phyloP scores from a whole-genome alignment of 2,329 filamentous ascomycete genomes.

The Fusarium musae region DNA sequence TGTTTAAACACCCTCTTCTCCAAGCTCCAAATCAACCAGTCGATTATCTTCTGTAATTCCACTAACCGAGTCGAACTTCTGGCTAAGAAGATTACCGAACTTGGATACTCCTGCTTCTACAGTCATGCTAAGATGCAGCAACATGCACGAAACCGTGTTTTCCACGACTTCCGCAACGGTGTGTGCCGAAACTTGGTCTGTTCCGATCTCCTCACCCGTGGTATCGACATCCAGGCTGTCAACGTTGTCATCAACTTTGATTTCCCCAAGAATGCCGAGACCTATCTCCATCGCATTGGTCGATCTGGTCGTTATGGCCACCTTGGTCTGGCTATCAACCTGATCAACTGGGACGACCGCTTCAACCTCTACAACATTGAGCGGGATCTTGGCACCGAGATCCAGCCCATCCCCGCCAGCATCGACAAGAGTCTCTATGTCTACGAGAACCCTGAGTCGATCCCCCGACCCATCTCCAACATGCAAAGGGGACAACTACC shows the following conservation, averaged over 20 bases:
- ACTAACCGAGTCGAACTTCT: slow-evolving; percentile 97
- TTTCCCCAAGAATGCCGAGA: slow-evolving; percentile 99
- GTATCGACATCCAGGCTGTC: slow-evolving; percentile 99
- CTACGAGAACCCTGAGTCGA: slow-evolving; percentile 94
- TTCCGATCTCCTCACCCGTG: slow-evolving; percentile 95
- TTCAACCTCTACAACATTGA: slow-evolving; percentile 99
- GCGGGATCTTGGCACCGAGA: slow-evolving; percentile 95
- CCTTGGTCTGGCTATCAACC: slow-evolving; percentile 95
- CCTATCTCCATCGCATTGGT: slow-evolving; percentile 97
- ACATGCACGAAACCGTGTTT: slow-evolving; percentile 95
- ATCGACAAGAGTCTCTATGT: slow-evolving; percentile 99
- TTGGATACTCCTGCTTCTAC: slow-evolving; percentile 99
- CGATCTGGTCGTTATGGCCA: slow-evolving; percentile 97
- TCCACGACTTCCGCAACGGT: slow-evolving; percentile 98
- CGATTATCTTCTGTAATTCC: slow-evolving; percentile 99
- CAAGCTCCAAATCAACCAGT: slow-evolving; percentile 99
- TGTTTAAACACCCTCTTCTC: slow-evolving; percentile 99
- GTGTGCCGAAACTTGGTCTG: slow-evolving; percentile 98
- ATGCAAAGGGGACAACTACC: slow-evolving; percentile 50
- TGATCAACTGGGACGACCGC: slow-evolving; percentile 99
- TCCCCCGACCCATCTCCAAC: slow-evolving; percentile 80
- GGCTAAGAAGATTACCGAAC: slow-evolving; percentile 98
- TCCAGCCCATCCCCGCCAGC: slow-evolving; percentile 90
- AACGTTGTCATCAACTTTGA: slow-evolving; percentile 99
- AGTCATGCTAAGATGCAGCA: slow-evolving; percentile 99